Conservation (phyloP, 306 rosid species). For the Casuarina equisetifolia region DNA sequence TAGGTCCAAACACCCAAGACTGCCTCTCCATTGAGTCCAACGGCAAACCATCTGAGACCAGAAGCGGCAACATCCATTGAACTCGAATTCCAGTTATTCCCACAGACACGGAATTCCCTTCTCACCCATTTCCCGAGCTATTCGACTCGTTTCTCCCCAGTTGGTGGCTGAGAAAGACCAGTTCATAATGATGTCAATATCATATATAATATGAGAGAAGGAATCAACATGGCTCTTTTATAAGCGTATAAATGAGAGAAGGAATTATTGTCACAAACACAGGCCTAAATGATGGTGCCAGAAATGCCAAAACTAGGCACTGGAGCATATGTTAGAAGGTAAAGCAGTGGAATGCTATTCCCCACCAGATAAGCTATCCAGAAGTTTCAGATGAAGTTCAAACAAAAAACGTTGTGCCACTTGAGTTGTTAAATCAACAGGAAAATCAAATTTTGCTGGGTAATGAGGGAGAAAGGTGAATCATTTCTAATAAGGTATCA, state of each 20-base stretch:
- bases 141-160: conserved; percentile 61
- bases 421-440: conserved; percentile 12
- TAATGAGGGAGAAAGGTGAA: too few relatives aligned
- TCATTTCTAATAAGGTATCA: too few relatives aligned
- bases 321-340: background rate
- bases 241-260: background rate
- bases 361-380: background rate
- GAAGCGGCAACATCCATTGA: conserved; percentile 80
- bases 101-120: conserved; percentile 58
- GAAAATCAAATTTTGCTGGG: background rate
- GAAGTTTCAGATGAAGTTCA: background rate
- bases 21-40: conserved; percentile 92
- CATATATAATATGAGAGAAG: conserved; percentile 16
- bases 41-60: conserved; percentile 92
- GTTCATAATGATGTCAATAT: conserved; percentile 14
- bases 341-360: too few relatives aligned
- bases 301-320: background rate
- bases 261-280: background rate
- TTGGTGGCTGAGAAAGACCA: conserved; percentile 71
- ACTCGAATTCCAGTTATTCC: conserved; percentile 88
- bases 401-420: background rate
- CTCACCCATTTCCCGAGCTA: conserved; percentile 84
- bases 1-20: conserved; percentile 75
- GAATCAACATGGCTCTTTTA: conserved; percentile 18
- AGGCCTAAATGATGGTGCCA: background rate